These are phyloP conservation scores for Ambrosia hybrid DNA, from an alignment of 140 eudicot genomes.

Conservation along the genomic window DNA sequence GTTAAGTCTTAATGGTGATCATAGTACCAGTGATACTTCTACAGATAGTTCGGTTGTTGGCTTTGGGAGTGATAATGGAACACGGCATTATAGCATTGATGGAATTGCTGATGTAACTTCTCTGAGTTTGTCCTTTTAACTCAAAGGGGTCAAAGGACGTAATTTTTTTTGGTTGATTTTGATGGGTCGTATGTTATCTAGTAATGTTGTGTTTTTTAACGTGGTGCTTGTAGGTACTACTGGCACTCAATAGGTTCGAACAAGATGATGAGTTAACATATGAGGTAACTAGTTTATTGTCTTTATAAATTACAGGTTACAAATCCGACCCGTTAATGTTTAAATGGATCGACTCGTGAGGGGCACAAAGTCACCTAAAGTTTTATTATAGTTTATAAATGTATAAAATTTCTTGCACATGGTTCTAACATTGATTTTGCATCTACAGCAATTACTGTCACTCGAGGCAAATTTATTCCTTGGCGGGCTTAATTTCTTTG, in stretches of 20 bases:
- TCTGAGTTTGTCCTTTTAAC: not conserved
- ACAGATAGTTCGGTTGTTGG: slow-evolving; percentile 43
- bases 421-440: slow-evolving; percentile 7
- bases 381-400: too few species aligned
- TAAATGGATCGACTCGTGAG: not conserved
- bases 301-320: not conserved
- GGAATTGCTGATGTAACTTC: slow-evolving; percentile 79
- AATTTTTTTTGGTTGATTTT: not conserved
- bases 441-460: slow-evolving; percentile 66
- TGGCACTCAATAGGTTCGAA: slow-evolving; percentile 79
- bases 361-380: not conserved
- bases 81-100: slow-evolving; percentile 49
- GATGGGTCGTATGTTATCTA: not conserved
- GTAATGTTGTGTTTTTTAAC: slow-evolving; percentile 19
- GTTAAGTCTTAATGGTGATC: slow-evolving; percentile 35
- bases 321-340: not conserved
- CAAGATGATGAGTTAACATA: slow-evolving; percentile 71
- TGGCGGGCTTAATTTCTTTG: slow-evolving; percentile 64
- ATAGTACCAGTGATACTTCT: slow-evolving; percentile 35
- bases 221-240: slow-evolving; percentile 51
- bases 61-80: slow-evolving; percentile 47
- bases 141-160: slow-evolving; percentile 9
- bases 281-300: slow-evolving; percentile 55
- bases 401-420: too few species aligned
- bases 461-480: slow-evolving; percentile 70